A percentile compares a stretch with the other conserved stretches of the same genome.
These are phyloP conservation scores for Ogataea kodamae DNA, from an alignment of 805 yeast species.

Conservation along the genomic window DNA sequence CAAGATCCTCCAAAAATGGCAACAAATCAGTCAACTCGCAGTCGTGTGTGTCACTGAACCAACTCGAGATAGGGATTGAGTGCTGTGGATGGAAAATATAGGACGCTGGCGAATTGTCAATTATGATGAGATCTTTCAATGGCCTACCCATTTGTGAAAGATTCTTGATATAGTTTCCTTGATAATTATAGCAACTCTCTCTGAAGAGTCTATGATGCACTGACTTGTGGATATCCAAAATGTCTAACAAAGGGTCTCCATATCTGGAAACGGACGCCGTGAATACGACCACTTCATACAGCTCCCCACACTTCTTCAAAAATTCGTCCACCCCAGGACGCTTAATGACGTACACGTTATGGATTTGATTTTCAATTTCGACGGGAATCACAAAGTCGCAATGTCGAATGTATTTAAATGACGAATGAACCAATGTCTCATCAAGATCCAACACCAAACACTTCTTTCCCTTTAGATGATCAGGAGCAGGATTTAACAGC, in stretches of 20 bases:
- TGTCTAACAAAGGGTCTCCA: slow-evolving; percentile 93
- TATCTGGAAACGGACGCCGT: slow-evolving; percentile 95
- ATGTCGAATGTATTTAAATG: slow-evolving; percentile 84
- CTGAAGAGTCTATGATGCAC: slow-evolving; percentile 92
- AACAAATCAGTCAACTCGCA: slow-evolving; percentile 88
- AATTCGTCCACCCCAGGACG: slow-evolving; percentile 98
- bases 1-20: slow-evolving; percentile 84
- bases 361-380: slow-evolving; percentile 88
- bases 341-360: slow-evolving; percentile 93
- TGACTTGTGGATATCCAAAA: slow-evolving; percentile 68
- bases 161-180: slow-evolving; percentile 93
- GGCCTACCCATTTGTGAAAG: slow-evolving; percentile 94
- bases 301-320: slow-evolving; percentile 71
- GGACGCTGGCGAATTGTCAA: slow-evolving; percentile 98
- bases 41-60: slow-evolving; percentile 98
- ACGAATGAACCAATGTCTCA: slow-evolving; percentile 94
- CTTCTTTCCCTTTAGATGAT: slow-evolving; percentile 58
- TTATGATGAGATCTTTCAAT: slow-evolving; percentile 74
- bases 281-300: slow-evolving; percentile 93
- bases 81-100: slow-evolving; percentile 97
- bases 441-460: slow-evolving; percentile 90
- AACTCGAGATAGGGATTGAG: slow-evolving; percentile 93
- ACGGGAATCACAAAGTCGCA: slow-evolving; percentile 98
- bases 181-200: slow-evolving; percentile 89
- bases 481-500: slow-evolving; percentile 56